Percentiles rank a stretch among this genome's conserved stretches.
These are phyloP conservation scores for Alectoria sarmentosa DNA, from an alignment of 495 filamentous ascomycete species.

Conservation along the genomic window DNA sequence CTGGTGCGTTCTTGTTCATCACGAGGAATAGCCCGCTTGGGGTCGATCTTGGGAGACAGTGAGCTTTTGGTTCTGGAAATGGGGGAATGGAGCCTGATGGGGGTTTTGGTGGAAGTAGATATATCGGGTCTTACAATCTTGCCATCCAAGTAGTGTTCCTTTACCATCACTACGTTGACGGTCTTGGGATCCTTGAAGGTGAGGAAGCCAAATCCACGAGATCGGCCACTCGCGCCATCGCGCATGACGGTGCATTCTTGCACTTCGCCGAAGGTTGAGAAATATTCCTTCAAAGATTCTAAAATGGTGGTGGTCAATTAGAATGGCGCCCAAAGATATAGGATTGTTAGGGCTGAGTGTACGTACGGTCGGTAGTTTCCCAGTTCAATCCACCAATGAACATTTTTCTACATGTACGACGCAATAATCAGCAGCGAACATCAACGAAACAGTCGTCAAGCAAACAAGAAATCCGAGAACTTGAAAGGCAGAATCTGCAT, in stretches of 20 bases:
- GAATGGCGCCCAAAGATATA: not conserved
- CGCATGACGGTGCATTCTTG: slow-evolving; percentile 98
- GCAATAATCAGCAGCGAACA: slow-evolving; percentile 18
- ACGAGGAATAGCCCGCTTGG: slow-evolving; percentile 93
- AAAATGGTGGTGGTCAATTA: slow-evolving; percentile 21
- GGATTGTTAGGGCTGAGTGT: slow-evolving; percentile 13
- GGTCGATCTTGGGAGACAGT: slow-evolving; percentile 68
- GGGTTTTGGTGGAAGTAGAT: slow-evolving; percentile 14
- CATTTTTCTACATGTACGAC: slow-evolving; percentile 75
- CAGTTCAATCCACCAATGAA: slow-evolving; percentile 98
- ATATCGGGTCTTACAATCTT: slow-evolving; percentile 71
- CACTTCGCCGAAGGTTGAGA: slow-evolving; percentile 96
- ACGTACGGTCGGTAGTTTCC: slow-evolving; percentile 97
- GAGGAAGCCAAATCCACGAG: slow-evolving; percentile 92
- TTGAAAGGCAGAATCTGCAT: not conserved
- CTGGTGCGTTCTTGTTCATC: slow-evolving; percentile 96
- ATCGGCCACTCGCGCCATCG: slow-evolving; percentile 87
- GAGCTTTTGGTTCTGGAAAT: slow-evolving; percentile 21
- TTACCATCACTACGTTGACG: slow-evolving; percentile 99
- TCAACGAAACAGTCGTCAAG: not conserved
- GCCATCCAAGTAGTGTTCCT: slow-evolving; percentile 95
- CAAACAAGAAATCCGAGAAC: not conserved
- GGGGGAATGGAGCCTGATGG: slow-evolving; percentile 18
- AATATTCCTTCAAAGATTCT: slow-evolving; percentile 98
- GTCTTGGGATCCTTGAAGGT: slow-evolving; percentile 97